phyloP scores from a whole-genome alignment of 805 yeast genomes.

The Myxozyma kluyveri region DNA sequence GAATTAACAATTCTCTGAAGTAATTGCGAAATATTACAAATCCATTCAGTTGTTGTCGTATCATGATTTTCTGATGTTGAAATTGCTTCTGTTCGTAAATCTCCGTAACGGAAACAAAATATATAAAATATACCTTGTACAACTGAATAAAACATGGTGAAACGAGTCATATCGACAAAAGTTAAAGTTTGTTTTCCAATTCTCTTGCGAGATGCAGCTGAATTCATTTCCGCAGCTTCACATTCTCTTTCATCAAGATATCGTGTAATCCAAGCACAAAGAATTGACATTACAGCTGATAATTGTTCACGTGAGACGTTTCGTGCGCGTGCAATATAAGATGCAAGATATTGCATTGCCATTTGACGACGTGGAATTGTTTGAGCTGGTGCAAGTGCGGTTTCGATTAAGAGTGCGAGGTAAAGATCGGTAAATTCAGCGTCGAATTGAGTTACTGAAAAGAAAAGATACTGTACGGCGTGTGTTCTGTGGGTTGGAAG shows the following conservation, averaged over 20 bases:
- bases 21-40: constrained; percentile 74
- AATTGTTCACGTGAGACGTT: constrained; percentile 69
- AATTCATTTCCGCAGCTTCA: constrained; percentile 53
- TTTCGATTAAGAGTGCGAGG: constrained; percentile 75
- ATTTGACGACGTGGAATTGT: constrained; percentile 74
- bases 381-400: constrained; percentile 69
- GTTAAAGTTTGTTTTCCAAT: background rate
- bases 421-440: constrained; percentile 82
- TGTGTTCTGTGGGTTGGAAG: constrained; percentile 90
- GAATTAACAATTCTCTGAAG: constrained; percentile 83
- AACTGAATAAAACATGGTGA: constrained; percentile 83
- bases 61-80: background rate
- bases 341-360: constrained; percentile 87
- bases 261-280: constrained; percentile 78
- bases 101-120: constrained; percentile 79
- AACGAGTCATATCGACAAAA: constrained; percentile 63
- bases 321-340: constrained; percentile 84
- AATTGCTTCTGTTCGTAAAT: constrained; percentile 43
- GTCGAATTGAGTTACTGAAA: constrained; percentile 76
- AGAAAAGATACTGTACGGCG: constrained; percentile 79
- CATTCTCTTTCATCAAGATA: constrained; percentile 80
- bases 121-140: constrained; percentile 88
- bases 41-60: constrained; percentile 53
- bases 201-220: constrained; percentile 40
- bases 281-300: constrained; percentile 74